A percentile compares a stretch with the other conserved stretches of the same genome.
Evolutionary conservation across 371 early-diverging fungal genomes (phyloP).

Genomic region (Lichtheimia ramosa): DNA sequence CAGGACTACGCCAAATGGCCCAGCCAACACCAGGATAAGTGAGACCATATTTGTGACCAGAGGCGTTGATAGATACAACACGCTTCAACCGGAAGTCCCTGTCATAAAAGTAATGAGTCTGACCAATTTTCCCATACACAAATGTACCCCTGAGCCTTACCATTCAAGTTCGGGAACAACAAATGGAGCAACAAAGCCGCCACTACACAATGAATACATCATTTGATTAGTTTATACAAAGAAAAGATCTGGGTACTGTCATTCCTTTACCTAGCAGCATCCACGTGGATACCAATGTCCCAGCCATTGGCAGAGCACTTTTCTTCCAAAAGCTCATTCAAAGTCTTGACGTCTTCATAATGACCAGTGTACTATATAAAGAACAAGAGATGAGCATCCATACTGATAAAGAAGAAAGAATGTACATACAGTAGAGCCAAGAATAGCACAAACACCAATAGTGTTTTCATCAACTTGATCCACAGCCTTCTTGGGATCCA

Average conservation of each 20-base stretch:
- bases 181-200: conserved; percentile 83
- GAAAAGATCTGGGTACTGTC: no score
- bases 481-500: conserved; percentile 60
- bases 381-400: not conserved
- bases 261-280: conserved; percentile 68
- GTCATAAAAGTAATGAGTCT: not conserved
- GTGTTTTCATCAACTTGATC: conserved; percentile 75
- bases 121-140: no score
- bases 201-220: conserved; percentile 28
- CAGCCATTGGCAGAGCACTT: conserved; percentile 54
- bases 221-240: not conserved
- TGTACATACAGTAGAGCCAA: conserved; percentile 66
- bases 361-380: conserved; percentile 69
- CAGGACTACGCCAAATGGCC: conserved; percentile 62
- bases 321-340: conserved; percentile 60
- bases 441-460: conserved; percentile 67
- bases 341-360: conserved; percentile 70
- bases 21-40: conserved; percentile 72
- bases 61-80: conserved; percentile 70
- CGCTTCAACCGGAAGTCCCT: conserved; percentile 66
- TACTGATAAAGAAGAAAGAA: not conserved
- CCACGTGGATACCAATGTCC: conserved; percentile 75
- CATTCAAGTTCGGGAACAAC: conserved; percentile 69
- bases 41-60: conserved; percentile 80
- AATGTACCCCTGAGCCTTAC: conserved; percentile 32